Base-by-base conservation (phyloP, 306 rosid species). In the Aeschynomene evenia region DNA sequence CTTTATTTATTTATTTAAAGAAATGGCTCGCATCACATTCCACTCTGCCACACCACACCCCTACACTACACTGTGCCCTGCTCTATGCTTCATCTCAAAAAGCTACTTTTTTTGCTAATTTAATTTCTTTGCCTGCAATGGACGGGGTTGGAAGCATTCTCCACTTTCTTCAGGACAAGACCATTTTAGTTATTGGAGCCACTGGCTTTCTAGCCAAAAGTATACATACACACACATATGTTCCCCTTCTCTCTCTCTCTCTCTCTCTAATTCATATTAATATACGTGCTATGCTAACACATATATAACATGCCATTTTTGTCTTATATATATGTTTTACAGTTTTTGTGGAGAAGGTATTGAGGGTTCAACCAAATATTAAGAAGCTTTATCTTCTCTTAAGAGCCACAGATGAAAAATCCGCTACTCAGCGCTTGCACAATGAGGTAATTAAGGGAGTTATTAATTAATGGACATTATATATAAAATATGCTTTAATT, bases 341-440 rank as follows among this genome's bases (percentile, higher is more conserved):
- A 92, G 96, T 92, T 79, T 74, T 92, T 50, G 61, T 83, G 76
- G 98, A 92, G 87, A 92, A 92, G 80, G 67, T 89, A 42, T 77
- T 92, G 56, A 84, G 98, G 66, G 82, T 80, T 75, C 95, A 92
- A 78, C 95, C 96, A 16, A 84, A 89, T 33, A 90, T 89, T 68
- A 87, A 87, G 77, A 87, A 84, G 76, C 73, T 92, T 58, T 92
- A 73, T 81, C 90, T 92, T 58, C 96, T 92, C 54, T 50, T 92
- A 69, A 74, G 96, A 68, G 91, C 88, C 2, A 7, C 70, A 0
- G 96, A 92, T 81, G 59, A 61, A 9, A 80, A 81, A 51, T 61
- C 86, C 37, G 92, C 95, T 42, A 40, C 50, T 18, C 70, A 76
- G 15, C 95, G 92, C 16, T 73, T 92, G 57, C 78, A 86, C 4